These are phyloP conservation scores for Oryza meridionalis DNA, from an alignment of 176 grass and related monocot species.

Conservation along the genomic window DNA sequence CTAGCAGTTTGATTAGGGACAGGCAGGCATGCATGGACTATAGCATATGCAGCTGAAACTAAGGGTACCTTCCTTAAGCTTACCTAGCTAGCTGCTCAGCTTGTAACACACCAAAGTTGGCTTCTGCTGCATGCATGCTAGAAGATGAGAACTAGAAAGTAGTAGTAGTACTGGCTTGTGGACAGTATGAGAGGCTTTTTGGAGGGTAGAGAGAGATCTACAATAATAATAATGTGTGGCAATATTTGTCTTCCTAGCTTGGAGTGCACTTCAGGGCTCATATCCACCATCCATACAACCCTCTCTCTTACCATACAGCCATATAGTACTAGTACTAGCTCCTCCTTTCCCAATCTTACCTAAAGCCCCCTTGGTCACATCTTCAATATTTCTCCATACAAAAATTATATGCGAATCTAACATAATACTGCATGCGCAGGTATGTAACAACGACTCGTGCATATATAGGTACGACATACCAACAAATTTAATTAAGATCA, in stretches of 20 bases:
- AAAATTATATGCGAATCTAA: background rate
- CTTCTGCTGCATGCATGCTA: background rate
- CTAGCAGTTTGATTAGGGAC: background rate
- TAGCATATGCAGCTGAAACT: background rate
- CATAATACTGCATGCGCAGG: no score
- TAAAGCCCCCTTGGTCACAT: conserved; percentile 26
- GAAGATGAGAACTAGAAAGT: background rate
- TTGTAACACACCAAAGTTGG: conserved; percentile 49
- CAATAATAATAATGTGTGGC: background rate
- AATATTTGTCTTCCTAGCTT: conserved; percentile 73
- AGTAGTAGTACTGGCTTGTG: conserved; percentile 21
- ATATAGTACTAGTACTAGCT: background rate
- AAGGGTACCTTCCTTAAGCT: no score
- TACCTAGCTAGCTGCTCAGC: background rate
- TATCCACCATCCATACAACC: conserved; percentile 48
- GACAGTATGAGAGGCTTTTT: conserved; percentile 44
- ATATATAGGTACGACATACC: background rate
- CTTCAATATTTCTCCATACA: background rate
- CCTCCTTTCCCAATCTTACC: conserved; percentile 11
- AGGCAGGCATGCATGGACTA: background rate
- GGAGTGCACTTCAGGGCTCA: conserved; percentile 91
- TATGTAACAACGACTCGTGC: background rate
- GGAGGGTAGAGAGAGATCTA: conserved; percentile 53
- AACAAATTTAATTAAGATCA: background rate
- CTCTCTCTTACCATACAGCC: conserved; percentile 5